Evolutionary conservation across 1,139 yeast species (phyloP).

Genomic region (Meyerozyma elateridarum): DNA sequence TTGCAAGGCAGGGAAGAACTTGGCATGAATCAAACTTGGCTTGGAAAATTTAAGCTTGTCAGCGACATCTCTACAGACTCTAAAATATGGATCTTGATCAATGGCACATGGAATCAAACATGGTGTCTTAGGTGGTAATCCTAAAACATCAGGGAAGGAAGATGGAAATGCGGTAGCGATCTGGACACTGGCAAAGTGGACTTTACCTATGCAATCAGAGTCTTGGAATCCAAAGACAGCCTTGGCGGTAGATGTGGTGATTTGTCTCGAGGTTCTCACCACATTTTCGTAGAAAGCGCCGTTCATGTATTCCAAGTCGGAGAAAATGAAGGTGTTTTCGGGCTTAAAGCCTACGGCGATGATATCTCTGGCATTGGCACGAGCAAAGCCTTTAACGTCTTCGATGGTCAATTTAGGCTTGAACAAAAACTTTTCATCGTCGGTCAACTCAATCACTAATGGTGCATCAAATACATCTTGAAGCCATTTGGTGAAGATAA

Average conservation of each 20-base stretch:
- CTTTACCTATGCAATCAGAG: conserved; percentile 88
- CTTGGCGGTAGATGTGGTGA: conserved; percentile 92
- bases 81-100: conserved; percentile 97
- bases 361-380: conserved; percentile 86
- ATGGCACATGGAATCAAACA: conserved; percentile 98
- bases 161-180: conserved; percentile 95
- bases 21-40: conserved; percentile 89
- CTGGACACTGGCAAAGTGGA: conserved; percentile 94
- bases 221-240: conserved; percentile 98
- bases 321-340: conserved; percentile 89
- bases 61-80: conserved; percentile 97
- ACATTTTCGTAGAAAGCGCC: conserved; percentile 93
- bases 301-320: conserved; percentile 89
- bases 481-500: conserved; percentile 93
- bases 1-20: conserved; percentile 97
- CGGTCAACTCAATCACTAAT: conserved; percentile 92
- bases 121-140: conserved; percentile 80
- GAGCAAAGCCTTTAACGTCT: conserved; percentile 77
- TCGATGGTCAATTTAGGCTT: conserved; percentile 84
- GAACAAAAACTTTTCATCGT: conserved; percentile 95
- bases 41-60: conserved; percentile 85
- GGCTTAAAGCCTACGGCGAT: conserved; percentile 94
- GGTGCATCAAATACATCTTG: conserved; percentile 98
- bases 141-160: conserved; percentile 91
- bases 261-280: conserved; percentile 89